These are phyloP conservation scores for Penicillium sp. DNA, from an alignment of 2,329 filamentous ascomycete species.

Conservation along the genomic window DNA sequence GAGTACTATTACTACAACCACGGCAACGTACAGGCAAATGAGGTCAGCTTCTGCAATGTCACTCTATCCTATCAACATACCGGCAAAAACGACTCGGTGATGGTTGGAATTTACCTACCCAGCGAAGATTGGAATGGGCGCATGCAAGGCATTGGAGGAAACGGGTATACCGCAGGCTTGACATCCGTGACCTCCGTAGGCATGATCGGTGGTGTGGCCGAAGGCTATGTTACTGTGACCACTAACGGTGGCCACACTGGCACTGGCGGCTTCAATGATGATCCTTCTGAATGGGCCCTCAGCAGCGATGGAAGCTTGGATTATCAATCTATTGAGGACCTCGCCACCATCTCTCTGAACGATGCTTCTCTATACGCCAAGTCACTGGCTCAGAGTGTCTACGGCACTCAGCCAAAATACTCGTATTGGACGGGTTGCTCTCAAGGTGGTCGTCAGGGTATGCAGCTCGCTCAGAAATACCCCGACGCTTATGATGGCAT, in stretches of 20 bases:
- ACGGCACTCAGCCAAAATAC: conserved; percentile 6
- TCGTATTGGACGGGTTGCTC: conserved; percentile 18
- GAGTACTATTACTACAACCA: background rate
- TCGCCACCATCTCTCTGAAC: conserved; percentile 18
- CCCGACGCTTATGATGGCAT: conserved; percentile 61
- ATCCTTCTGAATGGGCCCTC: background rate
- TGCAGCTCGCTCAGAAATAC: conserved; percentile 48
- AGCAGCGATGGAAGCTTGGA: background rate
- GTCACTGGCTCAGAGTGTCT: conserved; percentile 1
- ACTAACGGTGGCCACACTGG: background rate
- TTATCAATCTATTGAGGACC: background rate
- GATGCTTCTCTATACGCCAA: conserved; percentile 26
- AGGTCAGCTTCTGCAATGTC: conserved; percentile 35
- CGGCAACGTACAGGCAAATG: background rate
- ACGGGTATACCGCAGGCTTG: background rate
- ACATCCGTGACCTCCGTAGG: background rate
- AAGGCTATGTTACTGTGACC: background rate
- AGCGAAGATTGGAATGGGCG: conserved; percentile 15
- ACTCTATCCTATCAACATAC: conserved; percentile 22
- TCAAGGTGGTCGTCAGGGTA: conserved; percentile 15
- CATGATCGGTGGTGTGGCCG: background rate
- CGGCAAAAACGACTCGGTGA: conserved; percentile 26
- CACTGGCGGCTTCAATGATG: background rate
- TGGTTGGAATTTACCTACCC: conserved; percentile 6
- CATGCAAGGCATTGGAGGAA: conserved; percentile 1